A percentile compares a stretch with the other conserved stretches of the same genome.
Evolutionary conservation across 2,329 filamentous ascomycete species (phyloP).

Genomic region (Pezicula radicicola): DNA sequence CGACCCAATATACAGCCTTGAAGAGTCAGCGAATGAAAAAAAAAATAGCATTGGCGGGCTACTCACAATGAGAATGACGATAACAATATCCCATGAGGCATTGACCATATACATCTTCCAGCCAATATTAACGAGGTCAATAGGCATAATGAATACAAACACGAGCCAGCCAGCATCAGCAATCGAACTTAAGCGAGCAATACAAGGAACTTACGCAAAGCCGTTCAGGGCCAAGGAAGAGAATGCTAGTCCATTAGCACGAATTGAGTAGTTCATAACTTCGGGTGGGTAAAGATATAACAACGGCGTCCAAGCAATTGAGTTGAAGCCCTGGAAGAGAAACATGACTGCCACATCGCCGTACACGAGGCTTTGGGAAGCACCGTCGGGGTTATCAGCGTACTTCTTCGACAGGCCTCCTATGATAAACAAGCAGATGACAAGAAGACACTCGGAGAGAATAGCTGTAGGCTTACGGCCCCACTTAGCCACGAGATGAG

Average conservation of each 20-base stretch:
- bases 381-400: slow-evolving; percentile 11
- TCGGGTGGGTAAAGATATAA: slow-evolving; percentile 46
- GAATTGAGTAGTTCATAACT: slow-evolving; percentile 45
- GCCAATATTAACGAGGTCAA: slow-evolving; percentile 38
- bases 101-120: slow-evolving; percentile 48
- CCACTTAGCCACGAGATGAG: slow-evolving; percentile 37
- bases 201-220: slow-evolving; percentile 16
- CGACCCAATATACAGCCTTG: slow-evolving; percentile 29
- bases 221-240: slow-evolving; percentile 29
- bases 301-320: slow-evolving; percentile 45
- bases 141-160: slow-evolving; percentile 39
- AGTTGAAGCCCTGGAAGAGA: slow-evolving; percentile 48
- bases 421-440: slow-evolving; percentile 46
- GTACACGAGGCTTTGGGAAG: slow-evolving; percentile 30
- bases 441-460: slow-evolving; percentile 34
- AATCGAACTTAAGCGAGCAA: neutral
- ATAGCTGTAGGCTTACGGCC: slow-evolving; percentile 43
- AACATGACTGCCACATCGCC: slow-evolving; percentile 46
- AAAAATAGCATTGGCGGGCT: neutral
- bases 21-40: neutral
- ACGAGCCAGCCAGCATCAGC: slow-evolving; percentile 28
- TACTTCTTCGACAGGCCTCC: slow-evolving; percentile 43
- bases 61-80: slow-evolving; percentile 18
- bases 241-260: slow-evolving; percentile 42
- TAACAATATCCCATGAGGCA: slow-evolving; percentile 12